phyloP scores from a whole-genome alignment of 129 eudicot genomes.

The Arctium minus region DNA sequence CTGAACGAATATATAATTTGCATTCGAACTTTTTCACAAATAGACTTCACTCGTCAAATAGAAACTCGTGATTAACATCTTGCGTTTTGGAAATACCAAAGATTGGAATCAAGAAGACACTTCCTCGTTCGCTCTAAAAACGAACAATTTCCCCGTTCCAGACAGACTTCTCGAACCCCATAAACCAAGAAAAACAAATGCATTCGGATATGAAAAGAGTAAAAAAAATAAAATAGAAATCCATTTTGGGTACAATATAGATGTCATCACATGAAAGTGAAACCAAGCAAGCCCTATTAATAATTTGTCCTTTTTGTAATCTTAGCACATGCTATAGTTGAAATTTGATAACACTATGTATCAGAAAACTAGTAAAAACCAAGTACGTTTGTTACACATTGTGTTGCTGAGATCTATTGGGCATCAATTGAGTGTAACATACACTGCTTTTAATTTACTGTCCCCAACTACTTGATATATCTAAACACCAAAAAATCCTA shows the following conservation, averaged over 20 bases:
- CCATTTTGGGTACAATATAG: not conserved
- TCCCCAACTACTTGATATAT: not conserved
- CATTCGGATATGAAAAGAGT: not conserved
- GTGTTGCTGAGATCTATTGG: not conserved
- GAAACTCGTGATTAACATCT: not conserved
- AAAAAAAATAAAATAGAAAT: not conserved
- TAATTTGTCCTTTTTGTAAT: not conserved
- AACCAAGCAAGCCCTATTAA: not conserved
- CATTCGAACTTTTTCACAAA: not conserved
- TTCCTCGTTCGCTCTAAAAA: not conserved
- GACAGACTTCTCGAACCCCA: not conserved
- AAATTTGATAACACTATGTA: not conserved
- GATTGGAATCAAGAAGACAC: not conserved
- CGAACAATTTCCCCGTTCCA: not conserved
- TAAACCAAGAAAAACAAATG: not conserved
- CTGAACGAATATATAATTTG: too few relatives aligned
- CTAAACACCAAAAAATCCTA: not conserved
- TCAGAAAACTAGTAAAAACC: not conserved
- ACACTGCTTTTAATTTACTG: not conserved
- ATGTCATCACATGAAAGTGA: not conserved
- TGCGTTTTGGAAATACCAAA: not conserved
- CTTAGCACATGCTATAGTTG: slow-evolving; percentile 5
- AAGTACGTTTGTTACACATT: slow-evolving; percentile 24
- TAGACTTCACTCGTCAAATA: not conserved
- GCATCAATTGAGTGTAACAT: not conserved